phyloP scores from a whole-genome alignment of 1,139 yeast genomes.

The Yamadazyma aaseri region DNA sequence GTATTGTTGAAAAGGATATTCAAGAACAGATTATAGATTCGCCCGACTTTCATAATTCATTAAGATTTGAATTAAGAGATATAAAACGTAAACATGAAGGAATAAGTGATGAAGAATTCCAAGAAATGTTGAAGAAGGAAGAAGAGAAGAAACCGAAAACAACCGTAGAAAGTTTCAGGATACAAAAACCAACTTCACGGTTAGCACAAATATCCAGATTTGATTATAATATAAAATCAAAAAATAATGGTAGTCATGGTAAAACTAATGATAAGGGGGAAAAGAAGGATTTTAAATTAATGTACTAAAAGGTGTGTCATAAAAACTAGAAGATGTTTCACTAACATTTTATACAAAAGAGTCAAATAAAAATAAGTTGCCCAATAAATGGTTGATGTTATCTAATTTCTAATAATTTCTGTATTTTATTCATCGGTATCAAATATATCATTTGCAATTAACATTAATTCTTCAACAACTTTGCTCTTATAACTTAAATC shows the following conservation, averaged over 20 bases:
- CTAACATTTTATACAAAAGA: no score
- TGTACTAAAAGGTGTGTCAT: constrained; percentile 12
- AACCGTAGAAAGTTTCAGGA: constrained; percentile 1
- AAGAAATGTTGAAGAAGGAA: constrained; percentile 20
- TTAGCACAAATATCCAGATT: no score
- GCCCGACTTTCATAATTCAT: constrained; percentile 34
- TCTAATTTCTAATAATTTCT: no score
- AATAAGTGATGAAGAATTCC: constrained; percentile 42
- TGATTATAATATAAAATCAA: no score
- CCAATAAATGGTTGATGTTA: not conserved
- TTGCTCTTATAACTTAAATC: constrained; percentile 81
- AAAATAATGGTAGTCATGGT: no score
- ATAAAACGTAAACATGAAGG: constrained; percentile 34
- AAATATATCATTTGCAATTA: constrained; percentile 83
- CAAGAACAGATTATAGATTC: constrained; percentile 48
- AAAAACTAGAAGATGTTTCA: no score
- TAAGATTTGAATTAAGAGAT: constrained; percentile 37
- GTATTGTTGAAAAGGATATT: constrained; percentile 47
- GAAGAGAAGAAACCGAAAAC: constrained; percentile 6
- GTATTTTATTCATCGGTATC: constrained; percentile 61
- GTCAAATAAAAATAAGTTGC: constrained; percentile 1
- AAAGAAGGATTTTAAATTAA: constrained; percentile 10
- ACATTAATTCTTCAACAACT: constrained; percentile 79
- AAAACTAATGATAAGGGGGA: constrained; percentile 1
- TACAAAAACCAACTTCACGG: not conserved